A percentile compares a stretch with the other conserved stretches of the same genome.
Conservation (phyloP, 176 grass and related monocot species). For the maize (Zea mays) region Zm-B73-REFERENCE-NAM-5.0 NC_050099.1:151741001-151741500, state of each 20-base stretch:
- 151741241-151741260: constrained; percentile 52
- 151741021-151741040: constrained; percentile 89
- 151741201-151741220: constrained; percentile 85
- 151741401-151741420: constrained; percentile 42
- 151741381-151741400: constrained; percentile 37
- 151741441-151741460: constrained; percentile 86
- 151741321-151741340: constrained; percentile 39
- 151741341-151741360: constrained; percentile 27
- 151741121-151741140: constrained; percentile 88
- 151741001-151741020: constrained; percentile 71
- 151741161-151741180: constrained; percentile 89
- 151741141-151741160: constrained; percentile 82
- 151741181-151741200: constrained; percentile 86
- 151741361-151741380: constrained; percentile 73
- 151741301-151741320: constrained; percentile 46
- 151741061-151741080: constrained; percentile 62
- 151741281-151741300: constrained; percentile 53
- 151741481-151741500: constrained; percentile 75
- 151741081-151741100: constrained; percentile 78
- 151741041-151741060: constrained; percentile 58
- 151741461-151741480: constrained; percentile 84
- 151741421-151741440: constrained; percentile 69
- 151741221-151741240: constrained; percentile 94
- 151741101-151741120: constrained; percentile 69
- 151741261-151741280: constrained; percentile 66